Evolutionary conservation across 345 rosid species (phyloP).

Genomic region (Heritiera fomes): DNA sequence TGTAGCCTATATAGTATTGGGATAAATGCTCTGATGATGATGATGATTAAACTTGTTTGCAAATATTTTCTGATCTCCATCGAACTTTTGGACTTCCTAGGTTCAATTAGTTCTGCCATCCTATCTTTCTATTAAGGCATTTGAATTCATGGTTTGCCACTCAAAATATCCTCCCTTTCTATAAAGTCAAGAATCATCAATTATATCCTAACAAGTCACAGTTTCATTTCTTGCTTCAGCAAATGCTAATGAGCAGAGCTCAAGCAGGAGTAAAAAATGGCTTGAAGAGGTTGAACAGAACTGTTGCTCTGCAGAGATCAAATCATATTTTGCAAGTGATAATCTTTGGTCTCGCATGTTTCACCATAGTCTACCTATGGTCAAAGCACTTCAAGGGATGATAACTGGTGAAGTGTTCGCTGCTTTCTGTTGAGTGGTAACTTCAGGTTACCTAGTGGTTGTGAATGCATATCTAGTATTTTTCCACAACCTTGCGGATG

Average conservation of each 20-base stretch:
- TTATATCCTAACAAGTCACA: background rate
- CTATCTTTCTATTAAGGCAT: background rate
- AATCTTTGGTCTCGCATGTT: slow-evolving; percentile 12
- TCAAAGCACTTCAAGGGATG: slow-evolving; percentile 18
- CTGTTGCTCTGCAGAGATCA: slow-evolving; percentile 13
- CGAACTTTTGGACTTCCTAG: background rate
- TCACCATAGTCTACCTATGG: slow-evolving; percentile 17
- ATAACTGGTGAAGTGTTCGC: background rate
- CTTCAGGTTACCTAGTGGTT: background rate
- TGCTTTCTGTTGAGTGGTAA: background rate
- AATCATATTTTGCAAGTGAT: slow-evolving; percentile 21
- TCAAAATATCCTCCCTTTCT: background rate
- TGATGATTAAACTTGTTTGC: background rate
- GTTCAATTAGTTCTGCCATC: background rate
- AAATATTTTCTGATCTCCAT: background rate
- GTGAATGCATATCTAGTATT: background rate
- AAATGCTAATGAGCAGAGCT: slow-evolving; percentile 21
- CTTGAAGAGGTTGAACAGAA: slow-evolving; percentile 20
- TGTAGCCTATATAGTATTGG: too few species aligned
- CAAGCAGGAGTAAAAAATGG: slow-evolving; percentile 18
- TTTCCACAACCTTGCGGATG: background rate
- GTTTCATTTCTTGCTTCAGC: slow-evolving; percentile 14
- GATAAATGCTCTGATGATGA: too few species aligned
- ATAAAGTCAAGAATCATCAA: background rate
- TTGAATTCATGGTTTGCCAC: background rate